Base-by-base conservation (phyloP, 306 rosid species). In the Malus domestica region DNA sequence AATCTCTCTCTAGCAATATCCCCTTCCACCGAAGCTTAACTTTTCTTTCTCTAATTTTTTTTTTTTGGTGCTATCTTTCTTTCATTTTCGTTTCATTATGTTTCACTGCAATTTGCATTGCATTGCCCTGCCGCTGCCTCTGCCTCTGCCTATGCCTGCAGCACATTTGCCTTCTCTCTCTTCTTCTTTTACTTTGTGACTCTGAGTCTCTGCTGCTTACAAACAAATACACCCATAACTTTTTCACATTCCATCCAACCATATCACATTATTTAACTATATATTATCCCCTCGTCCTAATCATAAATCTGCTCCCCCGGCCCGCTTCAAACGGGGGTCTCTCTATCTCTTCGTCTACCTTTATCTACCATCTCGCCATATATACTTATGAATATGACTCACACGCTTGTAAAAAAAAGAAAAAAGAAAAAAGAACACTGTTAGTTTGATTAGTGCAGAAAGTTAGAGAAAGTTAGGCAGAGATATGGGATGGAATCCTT, bases 261-360 rank as follows among this genome's bases (percentile, higher is more conserved):
- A 76, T 80, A 66, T 79, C 73, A 75, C 25, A 58, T 73, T 84
- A 75, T 82, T 83, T 38, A 32, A 83, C 40, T 58, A 83, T 80
- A 49, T 86, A 85, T 89, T 85, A 80, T 87, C 82, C 65, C 55
- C 8, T 57, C 19, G 80, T 80, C 84, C 89, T 82, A 15, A 49
- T 49, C 18, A 49, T 16, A 5, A 81, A 85, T 85, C 83, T 87
- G 87, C 87, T 91, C 90, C 97, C 96, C 93, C 88, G 0, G 40
- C 40, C 40, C 40, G 87, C 85, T 79, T n/a, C 88, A 80, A 80
- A 81, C 90, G 92, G 89, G 60, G 60, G 74, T 76, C 65, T 72
- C 81, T 38, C 62, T 63, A 58, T 83, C 78, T 75, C 63, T 67
- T 70, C 61, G 42, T 59, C 76, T 66, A 49, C 30, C 72, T 78